A percentile compares a stretch with the other conserved stretches of the same genome.
These are phyloP conservation scores for Lyophyllum semitale DNA, from an alignment of 768 basidiomycete species.

Conservation along the genomic window DNA sequence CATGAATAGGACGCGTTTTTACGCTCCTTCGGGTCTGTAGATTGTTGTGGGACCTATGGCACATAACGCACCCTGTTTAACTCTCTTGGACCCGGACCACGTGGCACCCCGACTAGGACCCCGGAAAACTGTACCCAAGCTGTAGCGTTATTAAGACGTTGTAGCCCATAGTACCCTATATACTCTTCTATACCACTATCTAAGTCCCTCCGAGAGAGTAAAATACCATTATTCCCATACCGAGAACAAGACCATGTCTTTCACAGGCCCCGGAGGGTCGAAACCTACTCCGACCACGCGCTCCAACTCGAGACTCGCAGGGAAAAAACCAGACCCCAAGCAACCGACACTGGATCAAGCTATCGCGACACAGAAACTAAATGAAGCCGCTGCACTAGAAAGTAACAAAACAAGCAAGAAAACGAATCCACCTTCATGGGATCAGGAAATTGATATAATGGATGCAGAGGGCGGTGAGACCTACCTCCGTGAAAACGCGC, in stretches of 20 bases:
- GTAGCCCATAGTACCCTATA: neutral
- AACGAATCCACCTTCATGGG: neutral
- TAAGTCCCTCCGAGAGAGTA: neutral
- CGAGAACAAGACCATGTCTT: neutral
- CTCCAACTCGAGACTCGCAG: too few relatives aligned
- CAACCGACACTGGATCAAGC: too few relatives aligned
- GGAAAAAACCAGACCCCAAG: too few relatives aligned
- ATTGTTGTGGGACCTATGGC: too few relatives aligned
- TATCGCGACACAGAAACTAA: too few relatives aligned
- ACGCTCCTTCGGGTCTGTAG: too few relatives aligned
- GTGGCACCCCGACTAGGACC: neutral
- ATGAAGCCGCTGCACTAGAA: too few relatives aligned
- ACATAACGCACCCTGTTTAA: too few relatives aligned
- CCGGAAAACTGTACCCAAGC: neutral
- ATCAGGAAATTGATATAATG: too few relatives aligned
- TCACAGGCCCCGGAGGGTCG: neutral
- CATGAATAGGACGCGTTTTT: too few relatives aligned
- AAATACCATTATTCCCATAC: neutral
- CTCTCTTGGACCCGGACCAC: neutral
- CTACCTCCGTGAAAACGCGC: neutral
- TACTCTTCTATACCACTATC: neutral
- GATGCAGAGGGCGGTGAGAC: neutral
- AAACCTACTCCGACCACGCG: neutral
- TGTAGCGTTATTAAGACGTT: neutral
- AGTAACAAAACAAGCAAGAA: neutral